Conservation (phyloP, 169 alveolate species). For the Plasmodium gallinaceum region DNA sequence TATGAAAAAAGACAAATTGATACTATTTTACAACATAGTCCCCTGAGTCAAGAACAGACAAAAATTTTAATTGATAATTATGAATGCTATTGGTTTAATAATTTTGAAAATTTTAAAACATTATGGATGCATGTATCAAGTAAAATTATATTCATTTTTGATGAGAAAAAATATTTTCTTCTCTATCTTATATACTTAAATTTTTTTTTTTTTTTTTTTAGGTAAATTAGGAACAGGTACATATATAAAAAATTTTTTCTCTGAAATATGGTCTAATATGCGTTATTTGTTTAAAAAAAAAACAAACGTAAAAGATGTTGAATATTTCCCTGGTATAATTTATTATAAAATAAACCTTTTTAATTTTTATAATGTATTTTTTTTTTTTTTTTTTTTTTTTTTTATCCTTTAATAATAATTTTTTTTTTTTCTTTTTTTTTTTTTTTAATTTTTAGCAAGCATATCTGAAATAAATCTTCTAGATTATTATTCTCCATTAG, state of each 20-base stretch:
- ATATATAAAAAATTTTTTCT: constrained; percentile 45
- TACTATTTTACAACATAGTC: constrained; percentile 1
- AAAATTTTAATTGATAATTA: constrained; percentile 11
- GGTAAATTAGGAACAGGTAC: constrained; percentile 75
- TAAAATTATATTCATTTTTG: background rate
- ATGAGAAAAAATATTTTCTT: background rate
- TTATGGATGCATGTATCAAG: constrained; percentile 73
- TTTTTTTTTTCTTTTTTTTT: background rate
- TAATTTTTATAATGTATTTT: background rate
- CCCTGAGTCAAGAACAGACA: constrained; percentile 20
- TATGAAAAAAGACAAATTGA: constrained; percentile 17
- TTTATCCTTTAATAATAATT: background rate
- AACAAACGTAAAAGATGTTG: constrained; percentile 23
- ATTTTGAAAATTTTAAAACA: constrained; percentile 35
- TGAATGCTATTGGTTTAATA: constrained; percentile 56
- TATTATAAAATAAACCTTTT: background rate
- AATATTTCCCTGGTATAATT: constrained; percentile 25
- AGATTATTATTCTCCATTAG: constrained; percentile 60
- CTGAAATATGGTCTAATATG: constrained; percentile 48
- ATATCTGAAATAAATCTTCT: constrained; percentile 9
- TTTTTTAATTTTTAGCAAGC: constrained; percentile 15
- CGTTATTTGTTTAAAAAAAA: constrained; percentile 25
- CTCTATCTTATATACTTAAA: background rate
- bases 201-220: background rate
- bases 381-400: background rate